phyloP scores from a whole-genome alignment of 2,329 filamentous ascomycete genomes.

The Hypoxylon sp. region DNA sequence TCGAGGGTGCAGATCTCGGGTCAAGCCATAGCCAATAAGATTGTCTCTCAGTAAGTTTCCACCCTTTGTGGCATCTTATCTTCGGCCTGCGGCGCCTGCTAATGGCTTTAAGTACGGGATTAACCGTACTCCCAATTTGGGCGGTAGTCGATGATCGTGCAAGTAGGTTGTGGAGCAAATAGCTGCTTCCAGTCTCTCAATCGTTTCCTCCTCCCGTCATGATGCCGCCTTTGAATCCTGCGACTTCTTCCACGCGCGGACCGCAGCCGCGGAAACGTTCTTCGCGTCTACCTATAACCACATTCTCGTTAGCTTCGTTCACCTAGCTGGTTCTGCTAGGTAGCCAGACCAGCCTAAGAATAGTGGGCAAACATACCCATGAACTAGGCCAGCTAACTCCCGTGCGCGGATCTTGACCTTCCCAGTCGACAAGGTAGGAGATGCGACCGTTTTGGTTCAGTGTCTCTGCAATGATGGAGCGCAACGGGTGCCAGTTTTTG shows the following conservation, averaged over 20 bases:
- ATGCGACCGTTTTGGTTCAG: constrained; percentile 9
- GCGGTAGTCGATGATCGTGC: neutral
- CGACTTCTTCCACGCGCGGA: constrained; percentile 32
- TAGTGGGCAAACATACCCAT: constrained; percentile 47
- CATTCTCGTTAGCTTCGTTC: constrained; percentile 12
- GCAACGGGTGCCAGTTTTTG: constrained; percentile 48
- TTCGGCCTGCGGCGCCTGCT: neutral
- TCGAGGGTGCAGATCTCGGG: neutral
- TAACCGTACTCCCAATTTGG: neutral
- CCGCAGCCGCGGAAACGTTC: constrained; percentile 34
- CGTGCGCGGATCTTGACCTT: constrained; percentile 48
- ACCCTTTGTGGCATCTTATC: neutral
- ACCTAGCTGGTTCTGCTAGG: neutral
- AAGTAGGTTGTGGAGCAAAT: neutral
- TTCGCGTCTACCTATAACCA: constrained; percentile 35
- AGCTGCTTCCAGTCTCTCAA: neutral
- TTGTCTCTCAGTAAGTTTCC: constrained; percentile 4
- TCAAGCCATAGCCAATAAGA: constrained; percentile 7
- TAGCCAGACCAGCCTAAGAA: neutral
- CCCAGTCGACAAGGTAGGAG: constrained; percentile 53
- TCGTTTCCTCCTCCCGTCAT: neutral
- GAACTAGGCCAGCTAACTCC: constrained; percentile 47
- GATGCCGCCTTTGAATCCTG: neutral
- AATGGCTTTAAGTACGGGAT: neutral
- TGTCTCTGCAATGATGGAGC: constrained; percentile 45